Evolutionary conservation across 805 yeast species (phyloP).

Genomic region (Spathaspora passalidarum): DNA sequence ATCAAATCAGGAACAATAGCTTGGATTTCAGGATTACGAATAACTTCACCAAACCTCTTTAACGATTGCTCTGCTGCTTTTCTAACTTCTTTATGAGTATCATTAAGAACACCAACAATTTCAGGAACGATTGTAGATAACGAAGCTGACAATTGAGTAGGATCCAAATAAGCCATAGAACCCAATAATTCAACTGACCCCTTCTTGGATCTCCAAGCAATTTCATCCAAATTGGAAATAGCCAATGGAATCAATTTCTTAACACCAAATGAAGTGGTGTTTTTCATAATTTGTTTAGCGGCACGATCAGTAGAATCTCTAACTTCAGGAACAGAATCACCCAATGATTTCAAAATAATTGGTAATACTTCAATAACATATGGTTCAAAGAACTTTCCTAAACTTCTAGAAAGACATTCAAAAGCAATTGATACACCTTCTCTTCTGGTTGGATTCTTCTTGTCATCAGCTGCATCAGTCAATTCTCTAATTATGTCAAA

Average conservation of each 20-base stretch:
- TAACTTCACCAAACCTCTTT: constrained; percentile 93
- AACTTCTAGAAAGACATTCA: constrained; percentile 74
- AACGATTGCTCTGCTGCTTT: constrained; percentile 89
- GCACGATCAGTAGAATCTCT: constrained; percentile 87
- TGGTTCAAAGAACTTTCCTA: constrained; percentile 86
- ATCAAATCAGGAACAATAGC: constrained; percentile 81
- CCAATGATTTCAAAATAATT: constrained; percentile 71
- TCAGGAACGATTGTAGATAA: constrained; percentile 91
- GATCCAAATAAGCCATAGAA: constrained; percentile 96
- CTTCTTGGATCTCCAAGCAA: constrained; percentile 94
- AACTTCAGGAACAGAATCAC: constrained; percentile 82
- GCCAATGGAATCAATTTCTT: constrained; percentile 90
- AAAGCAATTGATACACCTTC: constrained; percentile 88
- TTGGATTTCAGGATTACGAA: constrained; percentile 95
- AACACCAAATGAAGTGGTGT: constrained; percentile 90
- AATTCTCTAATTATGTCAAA: constrained; percentile 74
- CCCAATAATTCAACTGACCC: constrained; percentile 96
- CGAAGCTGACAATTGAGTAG: constrained; percentile 87
- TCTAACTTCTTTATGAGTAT: constrained; percentile 94
- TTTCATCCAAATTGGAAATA: constrained; percentile 77
- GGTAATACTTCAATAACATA: constrained; percentile 89
- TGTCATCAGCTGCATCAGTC: constrained; percentile 84
- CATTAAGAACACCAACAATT: constrained; percentile 91
- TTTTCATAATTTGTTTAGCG: constrained; percentile 82
- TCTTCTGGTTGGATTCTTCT: constrained; percentile 66